Base-by-base conservation (phyloP, 148 eudicot genomes). In the Vaccinium myrtillus region DNA sequence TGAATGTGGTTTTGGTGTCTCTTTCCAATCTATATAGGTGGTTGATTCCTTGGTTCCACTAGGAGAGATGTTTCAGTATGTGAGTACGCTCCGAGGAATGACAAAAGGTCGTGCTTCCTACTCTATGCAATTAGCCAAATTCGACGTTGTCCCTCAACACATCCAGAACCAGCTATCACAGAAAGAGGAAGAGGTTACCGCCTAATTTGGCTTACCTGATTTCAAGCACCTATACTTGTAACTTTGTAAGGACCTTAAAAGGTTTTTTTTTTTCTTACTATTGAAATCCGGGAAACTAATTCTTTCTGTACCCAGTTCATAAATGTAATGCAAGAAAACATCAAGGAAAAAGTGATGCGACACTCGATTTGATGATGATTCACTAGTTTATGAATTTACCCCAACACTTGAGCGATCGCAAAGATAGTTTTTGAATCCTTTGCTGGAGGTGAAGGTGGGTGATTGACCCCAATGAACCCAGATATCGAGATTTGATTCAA, bases 41-140 rank as follows among this genome's bases (percentile, higher is more conserved):
- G 96, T 96, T n/a, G 97, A 96, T 87, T 80, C 95, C 54, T 79
- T 95, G 86, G 99, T 97, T 81, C 99, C 99, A 0, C 84, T 97
- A 67, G 98, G 96, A 8, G 99, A 97, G 92, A 97, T 97, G 99
- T 97, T 97, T 82, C 98, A 95, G 73, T 97, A 97, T 50, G 98
- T 95, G 14, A 97, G 96, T 85, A 95, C 94, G 11, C 88, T 96
- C 59, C 87, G 99, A 69, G 96, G 98, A 50, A 94, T 93, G 96
- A 95, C 99, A 59, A 95, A 96, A 87, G 99, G 99, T 3, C 95
- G 99, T 30, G 99, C 98, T 70, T 96, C 98, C 11, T 97, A 97
- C 88, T 87, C 91, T 8, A 97, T 97, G 98, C 98, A 94, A 88
- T 86, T 97, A 61, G 98, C 98, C 81, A 94, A 94, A 84, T 97